phyloP scores from a whole-genome alignment of 2,329 filamentous ascomycete species.

The Aspergillus puulaauensis region DNA sequence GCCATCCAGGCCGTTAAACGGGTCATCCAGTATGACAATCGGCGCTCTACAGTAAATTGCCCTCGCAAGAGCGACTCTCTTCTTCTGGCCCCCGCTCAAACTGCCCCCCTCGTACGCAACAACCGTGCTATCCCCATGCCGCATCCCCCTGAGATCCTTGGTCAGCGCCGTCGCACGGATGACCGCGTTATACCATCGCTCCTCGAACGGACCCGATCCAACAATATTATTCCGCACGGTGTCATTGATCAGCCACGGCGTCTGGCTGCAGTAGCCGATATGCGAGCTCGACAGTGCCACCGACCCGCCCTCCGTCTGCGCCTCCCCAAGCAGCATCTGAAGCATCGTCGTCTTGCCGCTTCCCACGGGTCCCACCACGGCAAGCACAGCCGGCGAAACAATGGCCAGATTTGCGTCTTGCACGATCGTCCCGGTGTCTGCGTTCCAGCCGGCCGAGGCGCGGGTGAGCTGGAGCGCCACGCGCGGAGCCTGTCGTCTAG shows the following conservation, averaged over 20 bases:
- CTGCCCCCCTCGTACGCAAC: background rate
- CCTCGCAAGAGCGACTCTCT: background rate
- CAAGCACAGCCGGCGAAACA: background rate
- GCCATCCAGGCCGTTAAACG: background rate
- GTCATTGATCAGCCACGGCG: background rate
- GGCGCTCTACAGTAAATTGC: background rate
- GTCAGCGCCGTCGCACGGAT: background rate
- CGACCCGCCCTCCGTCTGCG: background rate
- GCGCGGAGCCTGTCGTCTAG: background rate
- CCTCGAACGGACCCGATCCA: background rate
- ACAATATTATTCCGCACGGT: background rate
- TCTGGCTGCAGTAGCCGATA: background rate
- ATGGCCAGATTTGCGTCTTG: background rate
- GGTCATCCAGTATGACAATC: background rate
- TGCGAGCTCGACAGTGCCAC: background rate
- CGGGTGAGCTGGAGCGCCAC: background rate
- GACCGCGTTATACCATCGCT: background rate
- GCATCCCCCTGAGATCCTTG: background rate
- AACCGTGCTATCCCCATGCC: background rate
- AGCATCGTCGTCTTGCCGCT: background rate
- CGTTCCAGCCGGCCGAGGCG: background rate
- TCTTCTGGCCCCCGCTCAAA: background rate
- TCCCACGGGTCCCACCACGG: background rate
- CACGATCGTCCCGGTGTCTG: background rate
- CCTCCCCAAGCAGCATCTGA: background rate